These are phyloP conservation scores for Xylariaceae sp. DNA, from an alignment of 2,329 filamentous ascomycete genomes.

Conservation along the genomic window DNA sequence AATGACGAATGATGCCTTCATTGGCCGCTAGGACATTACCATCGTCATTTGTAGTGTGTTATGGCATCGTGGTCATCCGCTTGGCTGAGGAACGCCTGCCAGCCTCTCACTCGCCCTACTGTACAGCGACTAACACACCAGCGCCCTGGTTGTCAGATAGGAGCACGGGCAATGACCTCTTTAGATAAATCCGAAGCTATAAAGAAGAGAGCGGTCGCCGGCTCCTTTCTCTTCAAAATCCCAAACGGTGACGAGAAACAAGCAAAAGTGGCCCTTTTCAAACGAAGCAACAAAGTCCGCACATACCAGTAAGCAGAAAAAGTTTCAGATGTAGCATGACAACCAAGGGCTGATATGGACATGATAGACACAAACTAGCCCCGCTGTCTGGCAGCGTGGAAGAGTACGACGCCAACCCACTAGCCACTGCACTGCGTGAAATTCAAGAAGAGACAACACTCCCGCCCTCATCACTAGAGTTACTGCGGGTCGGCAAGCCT, in stretches of 20 bases:
- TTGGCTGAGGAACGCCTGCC: no score
- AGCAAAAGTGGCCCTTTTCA: conserved; percentile 65
- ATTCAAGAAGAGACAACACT: conserved; percentile 67
- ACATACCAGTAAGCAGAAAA: conserved; percentile 61
- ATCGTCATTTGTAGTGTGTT: no score
- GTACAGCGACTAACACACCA: background rate
- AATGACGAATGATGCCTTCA: no score
- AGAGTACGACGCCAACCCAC: conserved; percentile 54
- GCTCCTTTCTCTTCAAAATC: conserved; percentile 58
- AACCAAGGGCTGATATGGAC: conserved; percentile 2
- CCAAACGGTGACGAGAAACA: conserved; percentile 42
- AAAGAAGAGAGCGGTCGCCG: conserved; percentile 51
- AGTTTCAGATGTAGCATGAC: background rate
- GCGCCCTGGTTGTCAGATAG: conserved; percentile 1
- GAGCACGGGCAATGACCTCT: conserved; percentile 18
- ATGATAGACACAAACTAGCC: conserved; percentile 58
- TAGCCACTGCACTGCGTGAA: conserved; percentile 66
- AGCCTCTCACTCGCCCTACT: background rate
- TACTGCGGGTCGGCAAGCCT: conserved; percentile 63
- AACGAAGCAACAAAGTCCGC: conserved; percentile 62
- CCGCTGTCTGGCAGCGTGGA: conserved; percentile 69
- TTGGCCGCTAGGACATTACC: no score
- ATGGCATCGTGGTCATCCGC: no score
- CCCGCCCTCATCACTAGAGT: conserved; percentile 50
- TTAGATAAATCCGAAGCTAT: conserved; percentile 14